Conservation (phyloP, 2,329 filamentous ascomycete genomes). For the Epichloe festucae region DNA sequence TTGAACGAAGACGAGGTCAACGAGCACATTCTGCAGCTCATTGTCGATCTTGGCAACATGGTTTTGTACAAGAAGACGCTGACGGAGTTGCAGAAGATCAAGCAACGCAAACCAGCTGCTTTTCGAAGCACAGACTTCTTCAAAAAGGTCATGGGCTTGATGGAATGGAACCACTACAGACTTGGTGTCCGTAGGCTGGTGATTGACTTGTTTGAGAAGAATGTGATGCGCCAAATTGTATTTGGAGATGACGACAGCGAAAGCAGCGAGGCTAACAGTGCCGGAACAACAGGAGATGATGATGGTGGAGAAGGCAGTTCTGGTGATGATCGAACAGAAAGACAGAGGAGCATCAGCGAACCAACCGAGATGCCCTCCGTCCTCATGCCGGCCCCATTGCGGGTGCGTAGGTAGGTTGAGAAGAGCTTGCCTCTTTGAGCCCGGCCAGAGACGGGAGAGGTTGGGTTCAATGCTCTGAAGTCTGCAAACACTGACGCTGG, state of each 20-base stretch:
- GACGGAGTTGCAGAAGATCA: constrained; percentile 68
- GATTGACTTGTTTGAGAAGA: constrained; percentile 88
- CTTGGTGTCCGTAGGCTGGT: constrained; percentile 80
- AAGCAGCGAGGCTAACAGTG: constrained; percentile 46
- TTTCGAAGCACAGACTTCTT: constrained; percentile 73
- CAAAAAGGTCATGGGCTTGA: constrained; percentile 67
- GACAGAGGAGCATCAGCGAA: constrained; percentile 41
- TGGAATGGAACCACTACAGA: constrained; percentile 83
- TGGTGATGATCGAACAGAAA: constrained; percentile 41
- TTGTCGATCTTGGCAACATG: constrained; percentile 83
- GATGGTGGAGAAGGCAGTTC: constrained; percentile 42
- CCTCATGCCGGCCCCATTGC: constrained; percentile 22
- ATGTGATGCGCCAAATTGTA: constrained; percentile 71
- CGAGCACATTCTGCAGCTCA: constrained; percentile 71
- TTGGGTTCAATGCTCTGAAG: not conserved
- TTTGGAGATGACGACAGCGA: constrained; percentile 58
- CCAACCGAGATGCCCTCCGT: constrained; percentile 22
- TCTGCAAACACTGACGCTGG: not conserved
- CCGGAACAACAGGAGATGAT: constrained; percentile 29
- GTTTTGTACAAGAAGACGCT: constrained; percentile 83
- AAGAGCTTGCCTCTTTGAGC: not conserved
- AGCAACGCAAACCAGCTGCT: constrained; percentile 57
- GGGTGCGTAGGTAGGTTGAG: constrained; percentile 15
- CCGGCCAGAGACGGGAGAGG: not conserved
- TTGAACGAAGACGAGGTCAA: constrained; percentile 51